A percentile compares a stretch with the other conserved stretches of the same genome.
Evolutionary conservation across 495 filamentous ascomycete species (phyloP).

Genomic region (Thermothielavioides terrestris): DNA sequence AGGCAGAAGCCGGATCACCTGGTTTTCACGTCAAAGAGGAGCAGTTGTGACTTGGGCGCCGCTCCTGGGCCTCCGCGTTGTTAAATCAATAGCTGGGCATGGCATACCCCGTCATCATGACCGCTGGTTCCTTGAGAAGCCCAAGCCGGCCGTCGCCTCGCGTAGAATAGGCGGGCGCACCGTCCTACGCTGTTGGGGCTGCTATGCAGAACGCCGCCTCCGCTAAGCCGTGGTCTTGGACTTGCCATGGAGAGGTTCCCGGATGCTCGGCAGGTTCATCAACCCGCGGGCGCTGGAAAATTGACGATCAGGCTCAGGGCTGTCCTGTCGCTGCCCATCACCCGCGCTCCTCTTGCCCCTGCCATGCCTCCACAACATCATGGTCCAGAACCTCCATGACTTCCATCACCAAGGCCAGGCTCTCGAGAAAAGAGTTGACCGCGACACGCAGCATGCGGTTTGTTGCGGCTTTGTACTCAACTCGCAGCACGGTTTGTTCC

Average conservation of each 20-base stretch:
- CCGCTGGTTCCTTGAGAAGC: neutral
- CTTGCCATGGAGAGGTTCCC: too few species aligned
- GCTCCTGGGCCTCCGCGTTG: neutral
- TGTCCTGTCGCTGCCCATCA: neutral
- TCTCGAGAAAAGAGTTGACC: constrained; percentile 97
- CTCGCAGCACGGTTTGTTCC: constrained; percentile 53
- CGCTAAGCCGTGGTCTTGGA: too few species aligned
- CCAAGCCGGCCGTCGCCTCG: too few species aligned
- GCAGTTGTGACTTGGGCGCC: neutral
- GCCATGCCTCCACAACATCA: constrained; percentile 52
- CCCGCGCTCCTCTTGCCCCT: neutral
- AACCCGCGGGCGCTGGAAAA: too few species aligned
- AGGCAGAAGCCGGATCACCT: constrained; percentile 16
- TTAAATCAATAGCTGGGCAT: neutral
- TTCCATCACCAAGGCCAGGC: constrained; percentile 68
- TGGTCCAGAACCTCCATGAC: constrained; percentile 85
- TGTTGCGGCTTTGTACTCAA: constrained; percentile 79
- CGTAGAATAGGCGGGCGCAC: too few species aligned
- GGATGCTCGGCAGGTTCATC: too few species aligned
- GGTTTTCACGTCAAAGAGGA: constrained; percentile 19
- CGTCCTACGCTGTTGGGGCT: too few species aligned
- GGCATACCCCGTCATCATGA: neutral
- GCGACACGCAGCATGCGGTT: constrained; percentile 95
- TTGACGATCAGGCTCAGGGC: too few species aligned
- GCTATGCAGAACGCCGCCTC: too few species aligned